These are phyloP conservation scores for Phycomyces blakesleeanus DNA, from an alignment of 192 early-diverging fungal genomes.

Conservation along the genomic window DNA sequence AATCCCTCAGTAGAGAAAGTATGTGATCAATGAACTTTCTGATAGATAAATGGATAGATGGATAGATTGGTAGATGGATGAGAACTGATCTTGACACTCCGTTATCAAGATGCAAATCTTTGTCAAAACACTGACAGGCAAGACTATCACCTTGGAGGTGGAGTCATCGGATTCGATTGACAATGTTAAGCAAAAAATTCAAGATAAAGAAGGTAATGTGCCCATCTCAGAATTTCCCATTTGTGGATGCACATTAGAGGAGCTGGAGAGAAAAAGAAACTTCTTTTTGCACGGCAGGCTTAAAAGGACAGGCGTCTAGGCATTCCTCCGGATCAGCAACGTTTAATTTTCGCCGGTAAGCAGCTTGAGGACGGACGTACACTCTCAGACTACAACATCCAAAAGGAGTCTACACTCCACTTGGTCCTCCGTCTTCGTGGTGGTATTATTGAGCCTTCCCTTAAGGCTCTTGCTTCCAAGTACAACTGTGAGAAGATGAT, in stretches of 20 bases:
- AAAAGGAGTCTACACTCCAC: constrained; percentile 99
- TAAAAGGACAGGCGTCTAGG: constrained; percentile 27
- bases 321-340: constrained; percentile 99
- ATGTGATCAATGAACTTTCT: neutral
- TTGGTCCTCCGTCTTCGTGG: constrained; percentile 95
- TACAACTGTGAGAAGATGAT: constrained; percentile 99
- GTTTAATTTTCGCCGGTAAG: constrained; percentile 99
- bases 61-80: neutral
- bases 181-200: constrained; percentile 53
- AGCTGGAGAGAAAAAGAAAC: too few species aligned
- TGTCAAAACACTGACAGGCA: constrained; percentile 57
- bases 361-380: constrained; percentile 99
- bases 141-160: constrained; percentile 57
- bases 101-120: constrained; percentile 49
- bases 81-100: neutral
- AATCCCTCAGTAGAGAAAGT: too few species aligned
- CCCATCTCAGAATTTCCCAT: constrained; percentile 74
- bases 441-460: constrained; percentile 97
- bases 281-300: too few species aligned
- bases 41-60: neutral
- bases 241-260: constrained; percentile 62
- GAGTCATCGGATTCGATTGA: constrained; percentile 53
- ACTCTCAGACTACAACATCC: constrained; percentile 99
- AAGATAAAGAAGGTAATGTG: constrained; percentile 54
- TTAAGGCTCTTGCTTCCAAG: constrained; percentile 97